Evolutionary conservation across 176 grass and related monocot genomes (phyloP).

Genomic region (Carex pumila): DNA sequence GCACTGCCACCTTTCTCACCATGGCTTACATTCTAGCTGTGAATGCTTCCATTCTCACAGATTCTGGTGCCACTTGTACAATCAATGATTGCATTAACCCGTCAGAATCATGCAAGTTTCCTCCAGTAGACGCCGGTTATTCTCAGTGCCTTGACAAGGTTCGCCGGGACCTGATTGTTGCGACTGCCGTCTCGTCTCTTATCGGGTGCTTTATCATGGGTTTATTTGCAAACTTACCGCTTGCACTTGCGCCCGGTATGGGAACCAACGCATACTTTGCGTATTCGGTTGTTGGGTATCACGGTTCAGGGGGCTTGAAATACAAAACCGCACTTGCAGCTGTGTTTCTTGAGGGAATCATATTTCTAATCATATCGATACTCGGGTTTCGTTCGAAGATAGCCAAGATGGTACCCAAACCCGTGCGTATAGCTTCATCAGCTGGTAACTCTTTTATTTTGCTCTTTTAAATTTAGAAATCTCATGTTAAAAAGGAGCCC

Average conservation of each 20-base stretch:
- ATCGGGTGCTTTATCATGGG: conserved; percentile 76
- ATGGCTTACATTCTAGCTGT: conserved; percentile 89
- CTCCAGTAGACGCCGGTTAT: conserved; percentile 63
- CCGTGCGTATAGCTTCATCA: conserved; percentile 51
- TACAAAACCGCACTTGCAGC: conserved; percentile 64
- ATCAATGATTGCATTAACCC: conserved; percentile 43
- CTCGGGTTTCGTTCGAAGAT: conserved; percentile 50
- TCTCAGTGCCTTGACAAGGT: conserved; percentile 44
- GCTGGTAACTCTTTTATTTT: conserved; percentile 33
- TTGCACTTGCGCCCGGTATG: conserved; percentile 69
- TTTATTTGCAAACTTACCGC: conserved; percentile 63
- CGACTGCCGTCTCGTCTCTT: conserved; percentile 57
- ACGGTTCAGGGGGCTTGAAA: conserved; percentile 60
- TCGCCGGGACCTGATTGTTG: conserved; percentile 71
- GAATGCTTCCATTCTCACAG: conserved; percentile 70
- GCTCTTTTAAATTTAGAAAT: neutral
- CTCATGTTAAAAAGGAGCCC: neutral
- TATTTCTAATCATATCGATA: conserved; percentile 54
- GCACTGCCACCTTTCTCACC: conserved; percentile 75
- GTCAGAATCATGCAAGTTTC: conserved; percentile 47
- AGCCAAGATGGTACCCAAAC: conserved; percentile 44
- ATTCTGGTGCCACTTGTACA: conserved; percentile 67
- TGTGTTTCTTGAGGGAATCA: conserved; percentile 64
- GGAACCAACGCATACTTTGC: conserved; percentile 83
- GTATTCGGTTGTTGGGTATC: conserved; percentile 69